phyloP scores from a whole-genome alignment of 2,329 filamentous ascomycete genomes.

The Colletotrichum simmondsii region DNA sequence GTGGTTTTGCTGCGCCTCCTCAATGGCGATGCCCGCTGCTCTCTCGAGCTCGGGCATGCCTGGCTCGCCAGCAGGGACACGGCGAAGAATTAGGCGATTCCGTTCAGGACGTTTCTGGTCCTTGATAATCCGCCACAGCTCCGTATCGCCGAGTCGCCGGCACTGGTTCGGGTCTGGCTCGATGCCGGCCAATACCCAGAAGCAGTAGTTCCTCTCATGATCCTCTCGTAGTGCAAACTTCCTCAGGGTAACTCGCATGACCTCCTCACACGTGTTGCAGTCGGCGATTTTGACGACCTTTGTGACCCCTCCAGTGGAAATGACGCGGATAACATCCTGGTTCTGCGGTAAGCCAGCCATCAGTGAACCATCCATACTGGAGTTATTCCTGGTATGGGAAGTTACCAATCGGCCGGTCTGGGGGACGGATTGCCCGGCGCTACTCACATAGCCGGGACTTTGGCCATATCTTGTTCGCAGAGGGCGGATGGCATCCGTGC shows the following conservation, averaged over 20 bases:
- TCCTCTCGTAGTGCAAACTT: conserved; percentile 91
- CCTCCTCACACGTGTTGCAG: conserved; percentile 91
- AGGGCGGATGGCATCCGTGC: conserved; percentile 65
- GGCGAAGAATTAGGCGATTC: conserved; percentile 88
- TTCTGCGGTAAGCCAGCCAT: conserved; percentile 87
- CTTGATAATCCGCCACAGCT: conserved; percentile 91
- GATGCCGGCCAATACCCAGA: conserved; percentile 89
- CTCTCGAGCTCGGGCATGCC: conserved; percentile 87
- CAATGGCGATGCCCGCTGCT: conserved; percentile 88
- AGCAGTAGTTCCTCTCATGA: conserved; percentile 95
- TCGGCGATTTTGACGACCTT: conserved; percentile 94
- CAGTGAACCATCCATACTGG: conserved; percentile 85
- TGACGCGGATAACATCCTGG: conserved; percentile 91
- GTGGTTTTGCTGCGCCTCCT: conserved; percentile 83
- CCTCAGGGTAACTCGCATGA: conserved; percentile 87
- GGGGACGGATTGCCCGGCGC: conserved; percentile 69
- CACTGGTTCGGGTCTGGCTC: conserved; percentile 86
- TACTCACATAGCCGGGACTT: conserved; percentile 57
- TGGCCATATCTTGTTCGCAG: conserved; percentile 68
- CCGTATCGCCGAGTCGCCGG: conserved; percentile 84
- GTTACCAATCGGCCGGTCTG: conserved; percentile 72
- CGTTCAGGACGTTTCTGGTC: conserved; percentile 87
- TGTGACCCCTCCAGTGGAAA: conserved; percentile 89
- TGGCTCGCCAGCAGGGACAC: conserved; percentile 92
- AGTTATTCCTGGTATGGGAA: conserved; percentile 81